These are phyloP conservation scores for Serendipita sp. DNA, from an alignment of 768 basidiomycete genomes.

Conservation along the genomic window DNA sequence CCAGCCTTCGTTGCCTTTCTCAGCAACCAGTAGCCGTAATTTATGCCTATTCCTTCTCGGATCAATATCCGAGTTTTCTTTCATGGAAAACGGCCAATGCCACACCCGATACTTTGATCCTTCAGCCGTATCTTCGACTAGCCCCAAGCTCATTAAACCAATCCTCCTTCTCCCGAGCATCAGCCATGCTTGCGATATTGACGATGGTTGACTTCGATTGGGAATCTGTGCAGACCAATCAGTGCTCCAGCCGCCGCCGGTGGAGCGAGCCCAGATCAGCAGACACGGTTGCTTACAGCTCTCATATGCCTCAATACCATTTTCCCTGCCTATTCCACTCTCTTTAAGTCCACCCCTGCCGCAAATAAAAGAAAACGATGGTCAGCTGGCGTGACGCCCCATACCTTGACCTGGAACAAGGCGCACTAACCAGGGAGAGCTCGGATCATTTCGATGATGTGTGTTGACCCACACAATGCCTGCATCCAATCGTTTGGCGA, in stretches of 20 bases:
- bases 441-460: constrained; percentile 78
- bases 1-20: too few species aligned
- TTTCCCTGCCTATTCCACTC: constrained; percentile 75
- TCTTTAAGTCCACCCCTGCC: constrained; percentile 82
- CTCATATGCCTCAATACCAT: constrained; percentile 66
- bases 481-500: constrained; percentile 49
- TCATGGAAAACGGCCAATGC: too few species aligned
- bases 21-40: too few species aligned
- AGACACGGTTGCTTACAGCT: constrained; percentile 36
- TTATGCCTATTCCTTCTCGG: not conserved
- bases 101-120: not conserved
- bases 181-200: constrained; percentile 47
- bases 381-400: not conserved
- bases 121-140: constrained; percentile 5
- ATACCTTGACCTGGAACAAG: not conserved
- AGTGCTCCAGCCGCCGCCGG: too few species aligned
- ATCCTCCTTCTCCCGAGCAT: constrained; percentile 45
- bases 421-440: constrained; percentile 60
- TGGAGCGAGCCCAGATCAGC: too few species aligned
- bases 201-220: constrained; percentile 72
- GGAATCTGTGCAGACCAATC: constrained; percentile 34
- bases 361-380: not conserved
- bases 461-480: constrained; percentile 82
- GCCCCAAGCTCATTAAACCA: constrained; percentile 23
- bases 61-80: not conserved